A percentile compares a stretch with the other conserved stretches of the same genome.
phyloP scores from a whole-genome alignment of 352 stramenopile genomes.

The Phytopythium aichiense region DNA sequence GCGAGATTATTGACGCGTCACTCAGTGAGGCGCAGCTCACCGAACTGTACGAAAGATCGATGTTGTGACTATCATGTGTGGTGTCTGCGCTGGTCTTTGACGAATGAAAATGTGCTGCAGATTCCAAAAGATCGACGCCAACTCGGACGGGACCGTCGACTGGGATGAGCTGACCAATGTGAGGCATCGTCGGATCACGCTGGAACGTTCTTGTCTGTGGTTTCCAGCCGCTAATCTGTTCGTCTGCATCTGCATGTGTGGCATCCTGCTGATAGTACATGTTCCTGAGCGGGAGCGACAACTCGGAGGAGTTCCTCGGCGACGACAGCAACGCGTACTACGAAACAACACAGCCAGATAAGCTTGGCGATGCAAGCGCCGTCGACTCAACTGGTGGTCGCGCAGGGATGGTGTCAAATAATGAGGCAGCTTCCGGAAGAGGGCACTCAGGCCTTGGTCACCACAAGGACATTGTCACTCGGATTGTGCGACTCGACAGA shows the following conservation, averaged over 20 bases:
- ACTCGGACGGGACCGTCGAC: conserved; percentile 82
- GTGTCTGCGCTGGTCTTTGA: not conserved
- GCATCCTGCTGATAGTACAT: conserved; percentile 46
- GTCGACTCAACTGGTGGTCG: conserved; percentile 9
- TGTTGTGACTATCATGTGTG: not conserved
- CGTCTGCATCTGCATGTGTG: not conserved
- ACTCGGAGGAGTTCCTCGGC: conserved; percentile 50
- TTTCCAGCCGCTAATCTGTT: not conserved
- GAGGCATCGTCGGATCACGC: conserved; percentile 1
- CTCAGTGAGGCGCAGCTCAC: conserved; percentile 77
- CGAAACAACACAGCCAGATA: conserved; percentile 57
- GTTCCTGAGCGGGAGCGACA: conserved; percentile 76
- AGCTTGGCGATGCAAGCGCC: conserved; percentile 24
- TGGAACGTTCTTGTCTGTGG: not conserved
- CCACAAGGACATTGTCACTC: conserved; percentile 75
- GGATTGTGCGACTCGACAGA: conserved; percentile 60
- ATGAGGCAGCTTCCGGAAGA: not conserved
- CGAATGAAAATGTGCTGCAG: conserved; percentile 16
- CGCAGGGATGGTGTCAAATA: conserved; percentile 7
- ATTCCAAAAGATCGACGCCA: conserved; percentile 88
- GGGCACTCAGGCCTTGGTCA: conserved; percentile 21
- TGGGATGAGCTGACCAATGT: conserved; percentile 90
- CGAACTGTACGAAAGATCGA: conserved; percentile 46
- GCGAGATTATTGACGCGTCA: conserved; percentile 74
- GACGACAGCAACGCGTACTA: conserved; percentile 64